Evolutionary conservation across 495 filamentous ascomycete species (phyloP).

Genomic region (Aspergillus kassunensis): DNA sequence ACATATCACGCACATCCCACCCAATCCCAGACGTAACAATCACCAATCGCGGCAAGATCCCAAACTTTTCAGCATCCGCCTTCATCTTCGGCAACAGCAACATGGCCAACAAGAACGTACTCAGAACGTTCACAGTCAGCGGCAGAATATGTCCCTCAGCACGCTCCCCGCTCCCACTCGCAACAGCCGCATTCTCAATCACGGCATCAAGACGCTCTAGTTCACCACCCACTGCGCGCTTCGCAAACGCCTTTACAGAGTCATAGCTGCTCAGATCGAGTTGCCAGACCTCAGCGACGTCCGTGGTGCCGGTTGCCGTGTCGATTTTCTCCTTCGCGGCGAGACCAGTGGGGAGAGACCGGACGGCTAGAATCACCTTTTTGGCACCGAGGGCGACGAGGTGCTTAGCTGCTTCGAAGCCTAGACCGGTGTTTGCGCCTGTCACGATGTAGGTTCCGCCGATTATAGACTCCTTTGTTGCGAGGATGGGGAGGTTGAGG

Average conservation of each 20-base stretch:
- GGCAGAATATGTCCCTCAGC: neutral
- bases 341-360: neutral
- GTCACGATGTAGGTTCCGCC: constrained; percentile 9
- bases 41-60: constrained; percentile 1
- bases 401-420: constrained; percentile 8
- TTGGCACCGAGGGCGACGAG: constrained; percentile 11
- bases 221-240: neutral
- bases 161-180: neutral
- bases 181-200: constrained; percentile 11
- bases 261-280: constrained; percentile 1
- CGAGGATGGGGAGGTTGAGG: neutral
- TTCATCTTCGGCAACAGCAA: constrained; percentile 8
- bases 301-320: neutral
- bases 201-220: constrained; percentile 8
- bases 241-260: constrained; percentile 6
- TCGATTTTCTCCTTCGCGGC: constrained; percentile 6
- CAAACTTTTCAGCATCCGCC: neutral
- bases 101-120: constrained; percentile 9
- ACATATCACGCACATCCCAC: neutral
- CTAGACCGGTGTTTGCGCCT: constrained; percentile 8
- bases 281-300: neutral
- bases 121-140: constrained; percentile 6
- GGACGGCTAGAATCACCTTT: constrained; percentile 12
- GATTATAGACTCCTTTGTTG: neutral
- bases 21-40: neutral